Conservation (phyloP, 2,329 filamentous ascomycete species). For the Trichophaea hybrida region DNA sequence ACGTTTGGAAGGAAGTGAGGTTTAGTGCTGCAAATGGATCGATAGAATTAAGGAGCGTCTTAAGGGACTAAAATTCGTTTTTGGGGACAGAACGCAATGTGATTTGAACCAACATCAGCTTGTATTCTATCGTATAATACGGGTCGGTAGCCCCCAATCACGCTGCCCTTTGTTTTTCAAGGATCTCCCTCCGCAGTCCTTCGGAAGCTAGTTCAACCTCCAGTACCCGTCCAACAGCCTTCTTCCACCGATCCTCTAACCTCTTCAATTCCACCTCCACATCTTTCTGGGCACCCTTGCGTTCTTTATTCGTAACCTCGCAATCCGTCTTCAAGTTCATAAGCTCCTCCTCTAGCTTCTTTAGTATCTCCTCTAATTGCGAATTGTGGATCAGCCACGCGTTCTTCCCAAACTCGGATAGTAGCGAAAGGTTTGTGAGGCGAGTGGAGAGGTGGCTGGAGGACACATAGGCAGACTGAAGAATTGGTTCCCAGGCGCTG, state of each 20-base stretch:
- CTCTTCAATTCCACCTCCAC: constrained; percentile 57
- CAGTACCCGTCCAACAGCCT: constrained; percentile 61
- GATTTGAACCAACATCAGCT: too few relatives aligned
- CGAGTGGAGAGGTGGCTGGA: constrained; percentile 34
- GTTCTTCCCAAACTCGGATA: constrained; percentile 73
- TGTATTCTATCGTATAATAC: too few relatives aligned
- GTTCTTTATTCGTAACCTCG: constrained; percentile 56
- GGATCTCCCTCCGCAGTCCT: constrained; percentile 49
- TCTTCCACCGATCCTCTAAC: constrained; percentile 66
- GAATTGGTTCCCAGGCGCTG: constrained; percentile 24
- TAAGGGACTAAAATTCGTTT: too few relatives aligned
- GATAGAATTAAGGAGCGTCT: too few relatives aligned
- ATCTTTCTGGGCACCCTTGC: constrained; percentile 55
- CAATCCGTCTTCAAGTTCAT: constrained; percentile 51
- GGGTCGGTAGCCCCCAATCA: too few relatives aligned
- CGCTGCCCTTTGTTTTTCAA: constrained; percentile 44
- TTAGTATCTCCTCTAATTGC: constrained; percentile 58
- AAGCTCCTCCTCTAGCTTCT: constrained; percentile 58
- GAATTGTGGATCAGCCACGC: constrained; percentile 81
- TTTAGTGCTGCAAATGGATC: too few relatives aligned
- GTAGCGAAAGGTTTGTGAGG: constrained; percentile 51
- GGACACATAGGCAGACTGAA: constrained; percentile 22
- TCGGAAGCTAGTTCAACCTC: constrained; percentile 81
- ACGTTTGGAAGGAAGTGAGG: too few relatives aligned
- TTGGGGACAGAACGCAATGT: too few relatives aligned